Percentiles rank a stretch among this genome's conserved stretches.
phyloP scores from a whole-genome alignment of 306 rosid species.

The Rosa chinensis region DNA sequence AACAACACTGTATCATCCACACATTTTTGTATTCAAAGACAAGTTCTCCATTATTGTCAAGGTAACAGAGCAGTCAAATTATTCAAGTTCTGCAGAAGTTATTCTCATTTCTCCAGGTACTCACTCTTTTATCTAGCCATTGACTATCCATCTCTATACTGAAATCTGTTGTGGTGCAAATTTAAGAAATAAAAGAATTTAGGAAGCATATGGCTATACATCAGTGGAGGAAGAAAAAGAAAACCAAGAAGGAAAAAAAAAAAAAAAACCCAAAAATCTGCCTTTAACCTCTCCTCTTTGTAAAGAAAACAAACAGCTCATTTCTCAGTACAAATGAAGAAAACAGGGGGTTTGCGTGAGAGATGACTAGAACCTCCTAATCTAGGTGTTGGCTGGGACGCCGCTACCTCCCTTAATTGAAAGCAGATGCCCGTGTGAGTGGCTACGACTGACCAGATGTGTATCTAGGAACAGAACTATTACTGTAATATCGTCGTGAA shows the following conservation, averaged over 20 bases:
- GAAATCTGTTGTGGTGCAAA: constrained; percentile 17
- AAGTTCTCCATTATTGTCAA: neutral
- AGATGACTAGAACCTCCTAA: constrained; percentile 29
- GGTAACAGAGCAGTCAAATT: neutral
- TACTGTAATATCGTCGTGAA: constrained; percentile 95
- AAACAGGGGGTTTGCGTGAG: constrained; percentile 24
- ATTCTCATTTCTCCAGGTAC: neutral
- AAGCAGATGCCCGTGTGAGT: constrained; percentile 49
- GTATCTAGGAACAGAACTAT: constrained; percentile 81
- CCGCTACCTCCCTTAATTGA: constrained; percentile 68
- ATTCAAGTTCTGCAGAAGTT: constrained; percentile 3
- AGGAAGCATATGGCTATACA: constrained; percentile 28
- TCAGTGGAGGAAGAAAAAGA: constrained; percentile 1
- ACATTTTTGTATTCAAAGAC: neutral
- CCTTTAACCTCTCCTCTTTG: constrained; percentile 26
- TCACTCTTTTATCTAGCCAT: constrained; percentile 11
- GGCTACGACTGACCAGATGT: constrained; percentile 45
- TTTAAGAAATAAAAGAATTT: constrained; percentile 10
- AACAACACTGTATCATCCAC: neutral
- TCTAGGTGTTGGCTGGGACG: constrained; percentile 38
- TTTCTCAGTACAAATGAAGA: constrained; percentile 29
- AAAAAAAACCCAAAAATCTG: constrained; percentile 18
- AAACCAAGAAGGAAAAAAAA: neutral
- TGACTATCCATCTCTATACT: constrained; percentile 3
- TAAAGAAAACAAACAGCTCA: constrained; percentile 20